Evolutionary conservation across 345 rosid species (phyloP).

Genomic region (Hibiscus trionum): DNA sequence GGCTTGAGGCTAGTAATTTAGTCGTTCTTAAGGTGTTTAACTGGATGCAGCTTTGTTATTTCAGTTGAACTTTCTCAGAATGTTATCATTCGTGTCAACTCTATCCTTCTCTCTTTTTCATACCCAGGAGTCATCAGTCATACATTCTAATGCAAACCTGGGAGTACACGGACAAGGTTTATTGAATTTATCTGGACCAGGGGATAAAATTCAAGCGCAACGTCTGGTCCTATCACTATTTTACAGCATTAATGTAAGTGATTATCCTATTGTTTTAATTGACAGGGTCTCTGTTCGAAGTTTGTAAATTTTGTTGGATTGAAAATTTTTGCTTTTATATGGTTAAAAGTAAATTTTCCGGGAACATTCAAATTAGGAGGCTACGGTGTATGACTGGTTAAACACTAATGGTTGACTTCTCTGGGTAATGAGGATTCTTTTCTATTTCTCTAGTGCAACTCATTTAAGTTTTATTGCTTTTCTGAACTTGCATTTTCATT

Average conservation of each 20-base stretch:
- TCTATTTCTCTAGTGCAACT: slow-evolving; percentile 1
- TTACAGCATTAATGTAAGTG: slow-evolving; percentile 83
- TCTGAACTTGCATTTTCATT: neutral
- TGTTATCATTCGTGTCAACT: slow-evolving; percentile 13
- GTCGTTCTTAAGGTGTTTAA: slow-evolving; percentile 77
- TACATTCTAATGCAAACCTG: slow-evolving; percentile 90
- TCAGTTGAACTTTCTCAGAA: slow-evolving; percentile 9
- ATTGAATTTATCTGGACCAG: slow-evolving; percentile 86
- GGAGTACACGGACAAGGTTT: slow-evolving; percentile 98
- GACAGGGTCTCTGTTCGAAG: slow-evolving; percentile 28
- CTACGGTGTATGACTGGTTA: neutral
- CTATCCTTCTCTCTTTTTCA: neutral
- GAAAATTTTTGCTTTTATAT: neutral
- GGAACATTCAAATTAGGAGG: neutral
- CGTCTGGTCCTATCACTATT: slow-evolving; percentile 88
- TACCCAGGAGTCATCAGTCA: slow-evolving; percentile 80
- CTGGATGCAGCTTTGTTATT: neutral
- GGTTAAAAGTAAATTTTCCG: slow-evolving; percentile 1
- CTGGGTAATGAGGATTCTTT: neutral
- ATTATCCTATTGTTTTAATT: slow-evolving; percentile 4
- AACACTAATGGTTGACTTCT: neutral
- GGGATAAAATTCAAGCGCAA: slow-evolving; percentile 88
- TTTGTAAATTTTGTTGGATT: neutral
- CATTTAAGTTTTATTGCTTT: neutral
- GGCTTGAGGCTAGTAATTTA: slow-evolving; percentile 86